Conservation (phyloP, 768 basidiomycete species). For the Leccinum subtestaceum region DNA sequence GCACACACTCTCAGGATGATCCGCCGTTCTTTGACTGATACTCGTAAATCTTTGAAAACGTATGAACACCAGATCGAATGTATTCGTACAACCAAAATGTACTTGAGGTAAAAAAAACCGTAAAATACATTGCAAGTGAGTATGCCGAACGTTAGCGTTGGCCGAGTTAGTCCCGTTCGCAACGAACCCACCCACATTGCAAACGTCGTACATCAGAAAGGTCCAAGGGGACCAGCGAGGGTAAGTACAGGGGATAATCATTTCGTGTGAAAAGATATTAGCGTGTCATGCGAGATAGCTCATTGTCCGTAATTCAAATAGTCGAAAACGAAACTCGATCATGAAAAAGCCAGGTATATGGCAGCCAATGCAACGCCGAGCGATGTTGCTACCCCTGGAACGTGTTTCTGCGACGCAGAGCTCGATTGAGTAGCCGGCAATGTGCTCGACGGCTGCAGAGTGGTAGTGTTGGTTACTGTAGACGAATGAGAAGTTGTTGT, state of each 20-base stretch:
- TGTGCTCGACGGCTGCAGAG: constrained; percentile 1
- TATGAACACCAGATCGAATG: not conserved
- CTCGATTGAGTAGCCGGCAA: constrained; percentile 17
- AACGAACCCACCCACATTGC: constrained; percentile 15
- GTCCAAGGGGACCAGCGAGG: not conserved
- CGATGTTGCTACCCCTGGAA: constrained; percentile 12
- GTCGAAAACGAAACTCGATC: constrained; percentile 7
- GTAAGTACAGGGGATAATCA: constrained; percentile 19
- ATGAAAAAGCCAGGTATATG: constrained; percentile 21
- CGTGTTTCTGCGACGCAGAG: constrained; percentile 27
- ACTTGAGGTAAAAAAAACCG: not conserved
- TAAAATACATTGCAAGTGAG: constrained; percentile 22
- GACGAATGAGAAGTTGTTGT: not conserved
- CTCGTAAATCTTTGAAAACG: not conserved
- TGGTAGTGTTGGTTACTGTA: constrained; percentile 4
- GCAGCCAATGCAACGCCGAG: constrained; percentile 18
- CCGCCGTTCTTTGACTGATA: constrained; percentile 13
- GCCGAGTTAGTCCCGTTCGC: constrained; percentile 9
- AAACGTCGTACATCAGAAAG: constrained; percentile 16
- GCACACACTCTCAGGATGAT: not conserved
- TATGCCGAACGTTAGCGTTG: constrained; percentile 8
- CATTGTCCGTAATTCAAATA: constrained; percentile 12
- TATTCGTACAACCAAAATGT: constrained; percentile 26
- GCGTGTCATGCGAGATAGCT: constrained; percentile 5
- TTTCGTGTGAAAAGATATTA: constrained; percentile 11